These are phyloP conservation scores for Sicyos baderoa DNA, from an alignment of 306 rosid genomes.

Conservation along the genomic window DNA sequence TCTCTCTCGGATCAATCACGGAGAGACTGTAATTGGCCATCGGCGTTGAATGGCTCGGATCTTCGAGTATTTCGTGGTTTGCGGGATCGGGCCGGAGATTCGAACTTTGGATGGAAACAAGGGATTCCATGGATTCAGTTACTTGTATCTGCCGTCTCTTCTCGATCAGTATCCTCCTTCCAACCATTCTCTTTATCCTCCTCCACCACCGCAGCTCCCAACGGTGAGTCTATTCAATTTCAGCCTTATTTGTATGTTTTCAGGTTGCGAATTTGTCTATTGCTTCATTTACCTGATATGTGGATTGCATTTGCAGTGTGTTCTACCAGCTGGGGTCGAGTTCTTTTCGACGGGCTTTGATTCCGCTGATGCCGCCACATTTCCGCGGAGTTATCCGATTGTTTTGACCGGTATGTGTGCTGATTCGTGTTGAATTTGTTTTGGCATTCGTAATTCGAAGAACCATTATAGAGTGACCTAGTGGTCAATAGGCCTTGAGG, in stretches of 20 bases:
- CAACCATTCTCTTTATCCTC: conserved; percentile 70
- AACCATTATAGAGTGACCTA: too few relatives aligned
- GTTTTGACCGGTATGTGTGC: conserved; percentile 66
- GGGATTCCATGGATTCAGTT: conserved; percentile 70
- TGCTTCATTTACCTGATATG: conserved; percentile 12
- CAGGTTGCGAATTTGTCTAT: not conserved
- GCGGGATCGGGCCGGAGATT: conserved; percentile 96
- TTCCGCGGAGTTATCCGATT: conserved; percentile 90
- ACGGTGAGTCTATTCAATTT: conserved; percentile 36
- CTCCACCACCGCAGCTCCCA: conserved; percentile 97
- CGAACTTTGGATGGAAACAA: conserved; percentile 72
- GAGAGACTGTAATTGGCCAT: not conserved
- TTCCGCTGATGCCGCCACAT: conserved; percentile 45
- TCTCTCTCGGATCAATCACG: conserved; percentile 6
- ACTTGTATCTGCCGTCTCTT: conserved; percentile 60
- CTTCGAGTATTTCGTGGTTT: conserved; percentile 91
- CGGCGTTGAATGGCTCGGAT: conserved; percentile 62
- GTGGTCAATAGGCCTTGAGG: too few relatives aligned
- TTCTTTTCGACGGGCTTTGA: conserved; percentile 64
- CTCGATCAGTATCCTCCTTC: conserved; percentile 78
- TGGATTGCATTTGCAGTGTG: conserved; percentile 52
- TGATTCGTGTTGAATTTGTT: conserved; percentile 17
- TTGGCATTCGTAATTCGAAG: not conserved
- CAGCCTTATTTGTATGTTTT: conserved; percentile 8
- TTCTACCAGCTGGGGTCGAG: conserved; percentile 89